Conservation (phyloP, 1,284 basidiomycete species). For the Mycosarcoma mackinlayi region DNA sequence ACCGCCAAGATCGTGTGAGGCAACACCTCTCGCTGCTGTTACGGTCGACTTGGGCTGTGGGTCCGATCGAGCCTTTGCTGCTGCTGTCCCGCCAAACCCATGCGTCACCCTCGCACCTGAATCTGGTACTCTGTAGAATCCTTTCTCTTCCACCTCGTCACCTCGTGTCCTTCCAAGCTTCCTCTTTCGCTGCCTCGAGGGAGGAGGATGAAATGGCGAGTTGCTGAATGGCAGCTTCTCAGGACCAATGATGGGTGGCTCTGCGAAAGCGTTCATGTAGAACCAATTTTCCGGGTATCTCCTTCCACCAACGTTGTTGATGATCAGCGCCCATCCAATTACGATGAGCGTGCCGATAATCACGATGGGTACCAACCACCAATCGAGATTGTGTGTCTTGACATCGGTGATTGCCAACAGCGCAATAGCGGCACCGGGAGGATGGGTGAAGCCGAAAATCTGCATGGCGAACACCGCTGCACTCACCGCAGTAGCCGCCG, state of each 20-base stretch:
- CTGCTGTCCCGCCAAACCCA: conserved; percentile 1
- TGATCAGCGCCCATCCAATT: conserved; percentile 59
- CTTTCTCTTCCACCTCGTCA: conserved; percentile 12
- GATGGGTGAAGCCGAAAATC: conserved; percentile 57
- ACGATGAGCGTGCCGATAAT: conserved; percentile 42
- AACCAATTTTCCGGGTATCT: conserved; percentile 50
- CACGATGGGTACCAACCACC: conserved; percentile 48
- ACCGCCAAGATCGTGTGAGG: conserved; percentile 5
- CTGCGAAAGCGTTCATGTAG: conserved; percentile 26
- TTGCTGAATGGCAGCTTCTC: conserved; percentile 39
- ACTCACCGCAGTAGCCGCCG: conserved; percentile 27
- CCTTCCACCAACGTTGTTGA: conserved; percentile 56
- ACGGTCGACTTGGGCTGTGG: conserved; percentile 1
- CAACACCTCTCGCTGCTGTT: neutral
- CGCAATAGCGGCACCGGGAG: conserved; percentile 58
- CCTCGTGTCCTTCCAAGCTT: conserved; percentile 4
- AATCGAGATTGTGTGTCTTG: conserved; percentile 29
- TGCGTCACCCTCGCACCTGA: conserved; percentile 18
- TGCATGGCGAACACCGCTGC: conserved; percentile 56
- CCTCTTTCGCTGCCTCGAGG: conserved; percentile 6
- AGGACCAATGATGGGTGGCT: conserved; percentile 40
- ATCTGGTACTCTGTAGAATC: conserved; percentile 29
- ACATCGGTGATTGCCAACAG: conserved; percentile 48
- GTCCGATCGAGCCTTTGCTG: neutral
- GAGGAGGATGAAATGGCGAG: conserved; percentile 11